Percentiles rank a stretch among this genome's conserved stretches.
Conservation (phyloP, 2,329 filamentous ascomycete species). For the Bipolaris bicolor region DNA sequence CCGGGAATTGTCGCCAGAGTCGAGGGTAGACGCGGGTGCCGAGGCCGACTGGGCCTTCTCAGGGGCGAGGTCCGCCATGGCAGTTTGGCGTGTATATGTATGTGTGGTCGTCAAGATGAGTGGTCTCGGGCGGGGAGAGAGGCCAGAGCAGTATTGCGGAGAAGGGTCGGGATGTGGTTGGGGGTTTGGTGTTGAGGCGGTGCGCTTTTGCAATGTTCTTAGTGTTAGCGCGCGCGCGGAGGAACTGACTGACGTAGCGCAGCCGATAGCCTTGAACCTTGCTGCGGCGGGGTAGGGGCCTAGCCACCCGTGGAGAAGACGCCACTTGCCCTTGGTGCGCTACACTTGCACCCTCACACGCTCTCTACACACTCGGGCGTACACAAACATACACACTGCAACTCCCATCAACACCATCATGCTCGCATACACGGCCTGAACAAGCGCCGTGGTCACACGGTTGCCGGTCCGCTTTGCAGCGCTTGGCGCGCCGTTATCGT, state of each 20-base stretch:
- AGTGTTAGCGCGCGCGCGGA: conserved; percentile 14
- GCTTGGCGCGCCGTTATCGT: conserved; percentile 32
- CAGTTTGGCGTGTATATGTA: neutral
- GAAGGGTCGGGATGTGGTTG: conserved; percentile 16
- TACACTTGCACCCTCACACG: neutral
- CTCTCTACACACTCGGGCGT: neutral
- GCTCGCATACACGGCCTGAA: neutral
- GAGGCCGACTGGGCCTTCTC: conserved; percentile 35
- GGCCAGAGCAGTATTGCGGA: conserved; percentile 1
- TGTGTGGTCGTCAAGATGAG: conserved; percentile 3
- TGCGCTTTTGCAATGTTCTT: conserved; percentile 12
- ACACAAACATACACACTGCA: neutral
- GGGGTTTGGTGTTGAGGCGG: conserved; percentile 22
- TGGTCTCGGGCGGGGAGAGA: conserved; percentile 1
- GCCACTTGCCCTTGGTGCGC: neutral
- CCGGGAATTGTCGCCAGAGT: conserved; percentile 45
- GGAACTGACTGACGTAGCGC: conserved; percentile 36
- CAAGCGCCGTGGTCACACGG: neutral
- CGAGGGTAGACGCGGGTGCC: conserved; percentile 38
- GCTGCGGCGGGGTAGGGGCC: conserved; percentile 10
- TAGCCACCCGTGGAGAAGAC: conserved; percentile 2
- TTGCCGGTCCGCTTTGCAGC: conserved; percentile 14
- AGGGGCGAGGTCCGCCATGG: conserved; percentile 44
- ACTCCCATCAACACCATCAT: neutral
- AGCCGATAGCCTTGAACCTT: conserved; percentile 23